Evolutionary conservation across 2,329 filamentous ascomycete species (phyloP), one percentile per base, ranked within the genome.

Genomic region (Xylariaceae sp.): DNA sequence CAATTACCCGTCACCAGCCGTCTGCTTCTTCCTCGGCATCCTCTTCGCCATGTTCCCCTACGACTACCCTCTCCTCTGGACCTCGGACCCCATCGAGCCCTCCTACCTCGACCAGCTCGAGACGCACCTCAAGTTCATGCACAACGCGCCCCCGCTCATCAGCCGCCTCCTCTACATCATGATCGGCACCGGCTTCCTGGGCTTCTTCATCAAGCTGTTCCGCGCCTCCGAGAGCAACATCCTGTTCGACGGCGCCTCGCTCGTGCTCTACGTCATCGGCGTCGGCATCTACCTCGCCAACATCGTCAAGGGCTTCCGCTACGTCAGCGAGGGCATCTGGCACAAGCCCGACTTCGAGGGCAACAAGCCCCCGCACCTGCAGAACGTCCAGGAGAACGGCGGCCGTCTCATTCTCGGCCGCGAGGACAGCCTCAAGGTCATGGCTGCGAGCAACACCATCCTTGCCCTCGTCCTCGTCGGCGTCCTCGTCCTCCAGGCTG

Each of bases 1-100:
- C 37, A 21, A 6, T 22, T 22, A 33, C n/a, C 12, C 22, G 19
- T 25, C 42, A 41, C 29, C 59, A 91, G 86, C 86, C 54, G 90
- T 87, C 55, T 95, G 88, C 69, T 98, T 98, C 80, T 95, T 97
- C 80, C 86, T 98, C 54, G 93, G 93, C 59, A 90, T 97, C 67
- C 85, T 98, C 69, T 98, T 97, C 79, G 90, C 90, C 59, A 83
- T 85, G 53, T 94, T 97, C 70, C 91, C 93, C 50, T 98, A 97
- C 76, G 93, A 94, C 75, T 93, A 89, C 72, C 86, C 88, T 49
- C 83, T 93, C 52, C 85, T 94, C 43, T 94, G 88, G 79, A 85
- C 84, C 41, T 80, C 81, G 22, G 82, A 79, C 34, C 75, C 74
- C 44, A 75, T 86, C 42, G 75, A 79, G 49, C 73, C 76, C 32